A percentile compares a stretch with the other conserved stretches of the same genome.
Conservation (phyloP, 2,329 filamentous ascomycete species). For the Talaromyces rugulosus region DNA sequence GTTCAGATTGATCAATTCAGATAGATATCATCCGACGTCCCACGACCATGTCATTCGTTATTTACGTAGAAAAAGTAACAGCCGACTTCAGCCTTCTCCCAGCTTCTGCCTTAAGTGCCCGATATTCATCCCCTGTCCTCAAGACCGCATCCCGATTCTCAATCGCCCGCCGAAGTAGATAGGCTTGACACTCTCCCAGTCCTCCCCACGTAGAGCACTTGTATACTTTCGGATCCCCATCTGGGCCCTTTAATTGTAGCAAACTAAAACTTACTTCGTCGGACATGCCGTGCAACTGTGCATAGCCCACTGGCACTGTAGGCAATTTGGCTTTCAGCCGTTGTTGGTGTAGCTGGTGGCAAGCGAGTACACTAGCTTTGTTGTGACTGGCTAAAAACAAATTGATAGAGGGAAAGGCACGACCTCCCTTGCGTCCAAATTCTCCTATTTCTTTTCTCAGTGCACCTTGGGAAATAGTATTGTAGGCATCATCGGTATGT, state of each 20-base stretch:
- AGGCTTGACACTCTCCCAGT: conserved; percentile 74
- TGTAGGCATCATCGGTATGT: conserved; percentile 68
- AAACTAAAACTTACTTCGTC: conserved; percentile 57
- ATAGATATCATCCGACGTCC: background rate
- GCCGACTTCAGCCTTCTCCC: background rate
- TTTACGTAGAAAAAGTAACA: background rate
- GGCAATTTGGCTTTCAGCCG: conserved; percentile 38
- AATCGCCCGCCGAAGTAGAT: conserved; percentile 54
- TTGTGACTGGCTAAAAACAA: conserved; percentile 84
- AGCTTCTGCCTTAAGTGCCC: conserved; percentile 13
- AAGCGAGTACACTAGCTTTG: conserved; percentile 60
- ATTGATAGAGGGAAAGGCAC: conserved; percentile 53
- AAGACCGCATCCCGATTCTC: conserved; percentile 58
- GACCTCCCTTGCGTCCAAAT: background rate
- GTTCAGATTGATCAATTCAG: too few species aligned
- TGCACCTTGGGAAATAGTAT: conserved; percentile 64
- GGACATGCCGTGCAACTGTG: conserved; percentile 58
- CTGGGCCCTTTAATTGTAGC: conserved; percentile 38
- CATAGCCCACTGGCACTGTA: conserved; percentile 50
- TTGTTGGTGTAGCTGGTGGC: conserved; percentile 46
- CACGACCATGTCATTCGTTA: background rate
- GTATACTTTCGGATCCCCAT: conserved; percentile 42
- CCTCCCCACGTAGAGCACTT: conserved; percentile 57
- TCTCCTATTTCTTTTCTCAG: conserved; percentile 47
- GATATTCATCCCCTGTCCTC: conserved; percentile 45